phyloP scores from a whole-genome alignment of 805 yeast genomes.

The Zygotorulaspora chibaensis region DNA sequence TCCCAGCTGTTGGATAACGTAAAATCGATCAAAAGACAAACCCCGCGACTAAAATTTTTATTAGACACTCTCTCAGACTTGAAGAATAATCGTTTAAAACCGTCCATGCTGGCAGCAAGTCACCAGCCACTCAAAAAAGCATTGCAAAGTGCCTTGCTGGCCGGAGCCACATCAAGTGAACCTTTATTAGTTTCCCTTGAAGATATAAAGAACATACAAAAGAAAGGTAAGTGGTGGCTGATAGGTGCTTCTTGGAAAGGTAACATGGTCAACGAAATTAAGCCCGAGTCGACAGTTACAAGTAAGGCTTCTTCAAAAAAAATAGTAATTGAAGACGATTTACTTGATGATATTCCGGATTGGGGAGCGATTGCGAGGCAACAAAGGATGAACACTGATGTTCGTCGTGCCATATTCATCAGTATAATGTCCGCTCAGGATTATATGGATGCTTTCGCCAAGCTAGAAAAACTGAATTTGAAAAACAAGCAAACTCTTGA shows the following conservation, averaged over 20 bases:
- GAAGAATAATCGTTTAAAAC: slow-evolving; percentile 76
- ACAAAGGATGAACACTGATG: slow-evolving; percentile 93
- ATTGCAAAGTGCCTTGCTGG: slow-evolving; percentile 46
- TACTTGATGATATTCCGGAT: slow-evolving; percentile 69
- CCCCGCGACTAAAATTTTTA: slow-evolving; percentile 73
- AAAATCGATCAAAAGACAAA: slow-evolving; percentile 43
- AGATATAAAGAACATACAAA: slow-evolving; percentile 73
- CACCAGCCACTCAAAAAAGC: slow-evolving; percentile 44
- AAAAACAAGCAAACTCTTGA: slow-evolving; percentile 81
- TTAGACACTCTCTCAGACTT: slow-evolving; percentile 81
- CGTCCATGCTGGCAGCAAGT: slow-evolving; percentile 31
- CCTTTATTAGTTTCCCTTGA: slow-evolving; percentile 79
- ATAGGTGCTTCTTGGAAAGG: slow-evolving; percentile 99
- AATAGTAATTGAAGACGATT: slow-evolving; percentile 48
- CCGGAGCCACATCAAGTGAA: slow-evolving; percentile 42
- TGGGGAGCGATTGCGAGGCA: slow-evolving; percentile 82
- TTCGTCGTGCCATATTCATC: slow-evolving; percentile 88
- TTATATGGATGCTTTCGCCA: slow-evolving; percentile 78
- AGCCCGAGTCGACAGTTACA: slow-evolving; percentile 16
- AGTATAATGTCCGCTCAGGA: slow-evolving; percentile 95
- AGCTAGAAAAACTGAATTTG: slow-evolving; percentile 72
- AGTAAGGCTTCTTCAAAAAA: slow-evolving; percentile 28
- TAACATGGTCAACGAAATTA: slow-evolving; percentile 34
- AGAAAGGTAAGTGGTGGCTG: slow-evolving; percentile 97
- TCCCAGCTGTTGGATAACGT: slow-evolving; percentile 27